Conservation (phyloP, 2,329 filamentous ascomycete species). For the Aspergillus clavatus region DNA sequence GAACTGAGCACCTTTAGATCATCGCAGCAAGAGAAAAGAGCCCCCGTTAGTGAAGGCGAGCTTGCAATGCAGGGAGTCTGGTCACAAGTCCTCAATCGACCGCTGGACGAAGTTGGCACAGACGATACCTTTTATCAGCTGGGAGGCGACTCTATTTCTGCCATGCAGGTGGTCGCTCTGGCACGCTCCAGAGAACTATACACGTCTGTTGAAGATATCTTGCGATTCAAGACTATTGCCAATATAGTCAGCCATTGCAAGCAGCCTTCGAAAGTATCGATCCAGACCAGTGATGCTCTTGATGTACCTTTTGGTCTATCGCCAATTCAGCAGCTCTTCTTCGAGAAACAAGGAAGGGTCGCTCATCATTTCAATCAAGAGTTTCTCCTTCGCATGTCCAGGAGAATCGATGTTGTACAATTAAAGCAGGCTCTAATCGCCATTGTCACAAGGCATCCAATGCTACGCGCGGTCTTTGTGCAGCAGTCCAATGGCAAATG, state of each 20-base stretch:
- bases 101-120: background rate
- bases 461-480: constrained; percentile 9
- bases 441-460: background rate
- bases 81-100: background rate
- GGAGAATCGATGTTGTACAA: too few relatives aligned
- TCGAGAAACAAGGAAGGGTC: background rate
- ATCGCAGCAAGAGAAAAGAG: too few relatives aligned
- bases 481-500: background rate
- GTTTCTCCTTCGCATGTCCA: constrained; percentile 1
- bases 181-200: background rate
- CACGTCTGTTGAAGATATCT: background rate
- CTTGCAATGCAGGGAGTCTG: background rate
- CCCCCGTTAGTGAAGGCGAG: background rate
- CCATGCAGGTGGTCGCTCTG: background rate
- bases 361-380: constrained; percentile 6
- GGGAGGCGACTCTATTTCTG: constrained; percentile 1
- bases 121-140: constrained; percentile 2
- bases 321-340: constrained; percentile 8
- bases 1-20: too few relatives aligned
- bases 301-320: background rate
- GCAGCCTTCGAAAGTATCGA: background rate
- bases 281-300: background rate
- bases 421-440: background rate
- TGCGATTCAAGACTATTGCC: background rate
- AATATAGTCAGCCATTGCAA: background rate